Evolutionary conservation across 2,329 filamentous ascomycete genomes (phyloP).

Genomic region (Pezicula neosporulosa): DNA sequence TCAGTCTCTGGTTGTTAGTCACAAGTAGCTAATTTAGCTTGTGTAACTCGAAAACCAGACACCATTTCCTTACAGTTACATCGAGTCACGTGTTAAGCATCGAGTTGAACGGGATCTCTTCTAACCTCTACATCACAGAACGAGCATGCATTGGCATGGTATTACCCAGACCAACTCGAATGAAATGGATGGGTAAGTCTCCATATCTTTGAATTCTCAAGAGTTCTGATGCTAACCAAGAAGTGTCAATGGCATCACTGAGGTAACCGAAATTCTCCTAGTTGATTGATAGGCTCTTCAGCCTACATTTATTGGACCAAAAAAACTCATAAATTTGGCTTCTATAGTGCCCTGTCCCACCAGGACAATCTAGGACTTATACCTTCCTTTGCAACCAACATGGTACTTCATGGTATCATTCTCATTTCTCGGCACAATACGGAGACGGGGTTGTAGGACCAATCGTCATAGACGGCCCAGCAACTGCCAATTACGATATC

Average conservation of each 20-base stretch:
- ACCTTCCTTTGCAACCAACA: constrained; percentile 27
- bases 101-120: constrained; percentile 21
- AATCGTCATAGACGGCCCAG: constrained; percentile 58
- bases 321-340: too few species aligned
- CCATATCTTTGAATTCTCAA: constrained; percentile 30
- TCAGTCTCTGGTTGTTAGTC: too few species aligned
- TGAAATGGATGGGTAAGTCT: constrained; percentile 36
- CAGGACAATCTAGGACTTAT: constrained; percentile 28
- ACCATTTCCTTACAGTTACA: too few species aligned
- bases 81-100: neutral
- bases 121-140: constrained; percentile 21
- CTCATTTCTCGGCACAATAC: constrained; percentile 44
- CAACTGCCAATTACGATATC: constrained; percentile 53
- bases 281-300: too few species aligned
- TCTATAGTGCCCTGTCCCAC: constrained; percentile 53
- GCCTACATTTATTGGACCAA: too few species aligned
- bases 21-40: too few species aligned
- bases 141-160: constrained; percentile 43
- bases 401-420: constrained; percentile 58
- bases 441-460: constrained; percentile 54
- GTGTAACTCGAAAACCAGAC: too few species aligned
- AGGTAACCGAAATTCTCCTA: constrained; percentile 27
- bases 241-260: constrained; percentile 45
- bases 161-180: constrained; percentile 41
- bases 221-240: constrained; percentile 29